Conservation (phyloP, 495 filamentous ascomycete species). For the Neurospora sp. region DNA sequence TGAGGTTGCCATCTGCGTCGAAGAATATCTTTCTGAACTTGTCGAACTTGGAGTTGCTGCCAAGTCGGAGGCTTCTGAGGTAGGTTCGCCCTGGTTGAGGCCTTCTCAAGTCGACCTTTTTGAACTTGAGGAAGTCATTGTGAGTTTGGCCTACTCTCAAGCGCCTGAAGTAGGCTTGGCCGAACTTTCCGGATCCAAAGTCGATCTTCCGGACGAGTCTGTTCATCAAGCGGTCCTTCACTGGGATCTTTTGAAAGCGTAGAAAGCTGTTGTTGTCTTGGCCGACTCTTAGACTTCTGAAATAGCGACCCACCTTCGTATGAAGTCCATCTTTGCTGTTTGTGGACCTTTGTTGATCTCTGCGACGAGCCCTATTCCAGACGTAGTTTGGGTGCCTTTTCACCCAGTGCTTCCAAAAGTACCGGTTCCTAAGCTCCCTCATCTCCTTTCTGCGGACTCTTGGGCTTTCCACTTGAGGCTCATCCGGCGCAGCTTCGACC, state of each 20-base stretch:
- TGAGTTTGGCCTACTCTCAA: neutral
- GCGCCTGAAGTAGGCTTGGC: neutral
- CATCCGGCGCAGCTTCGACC: neutral
- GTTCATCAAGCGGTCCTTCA: neutral
- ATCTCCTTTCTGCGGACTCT: neutral
- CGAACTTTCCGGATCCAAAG: neutral
- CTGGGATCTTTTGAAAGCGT: neutral
- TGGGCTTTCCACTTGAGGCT: neutral
- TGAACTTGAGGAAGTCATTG: neutral
- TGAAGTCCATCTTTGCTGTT: neutral
- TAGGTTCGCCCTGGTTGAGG: neutral
- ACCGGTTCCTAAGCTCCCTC: neutral
- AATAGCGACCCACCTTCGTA: neutral
- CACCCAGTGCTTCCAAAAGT: neutral
- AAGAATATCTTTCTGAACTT: neutral
- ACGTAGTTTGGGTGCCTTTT: neutral
- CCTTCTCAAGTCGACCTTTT: neutral
- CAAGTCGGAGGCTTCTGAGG: neutral
- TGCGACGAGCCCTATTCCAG: neutral
- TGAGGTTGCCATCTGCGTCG: neutral
- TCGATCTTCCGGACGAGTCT: neutral
- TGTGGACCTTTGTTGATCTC: neutral
- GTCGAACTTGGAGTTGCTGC: neutral
- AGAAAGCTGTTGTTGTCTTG: neutral
- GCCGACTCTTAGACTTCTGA: neutral